These are phyloP conservation scores for Colletotrichum sojae DNA, from an alignment of 2,329 filamentous ascomycete species.

Conservation along the genomic window DNA sequence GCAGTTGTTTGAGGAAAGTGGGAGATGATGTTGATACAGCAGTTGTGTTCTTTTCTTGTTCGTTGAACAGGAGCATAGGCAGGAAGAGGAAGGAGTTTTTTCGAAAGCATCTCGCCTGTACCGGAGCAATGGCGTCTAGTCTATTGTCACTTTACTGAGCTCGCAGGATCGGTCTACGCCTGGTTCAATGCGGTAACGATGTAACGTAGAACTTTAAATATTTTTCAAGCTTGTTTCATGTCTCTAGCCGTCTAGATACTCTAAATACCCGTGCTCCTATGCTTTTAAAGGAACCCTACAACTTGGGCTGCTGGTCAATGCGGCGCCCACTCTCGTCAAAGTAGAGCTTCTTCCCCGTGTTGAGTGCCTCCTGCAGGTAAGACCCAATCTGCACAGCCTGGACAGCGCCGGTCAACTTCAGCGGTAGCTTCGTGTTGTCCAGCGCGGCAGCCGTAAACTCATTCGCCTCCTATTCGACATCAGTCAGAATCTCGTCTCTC, in stretches of 20 bases:
- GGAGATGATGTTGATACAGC: background rate
- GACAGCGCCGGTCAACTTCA: conserved; percentile 72
- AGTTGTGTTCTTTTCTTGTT: too few relatives aligned
- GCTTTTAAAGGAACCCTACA: conserved; percentile 45
- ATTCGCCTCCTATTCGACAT: conserved; percentile 64
- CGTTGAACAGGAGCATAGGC: too few relatives aligned
- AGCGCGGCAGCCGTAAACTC: conserved; percentile 74
- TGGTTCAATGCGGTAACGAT: too few relatives aligned
- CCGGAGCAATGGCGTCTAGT: too few relatives aligned
- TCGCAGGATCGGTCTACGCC: too few relatives aligned
- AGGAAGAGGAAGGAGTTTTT: too few relatives aligned
- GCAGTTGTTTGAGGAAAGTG: background rate
- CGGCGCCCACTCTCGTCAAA: conserved; percentile 69
- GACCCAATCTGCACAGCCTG: conserved; percentile 73
- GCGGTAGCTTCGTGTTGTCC: conserved; percentile 67
- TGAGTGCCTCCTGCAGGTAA: conserved; percentile 70
- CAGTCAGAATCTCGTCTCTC: accelerated
- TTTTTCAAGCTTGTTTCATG: background rate
- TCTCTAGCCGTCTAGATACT: background rate
- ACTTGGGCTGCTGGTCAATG: conserved; percentile 54
- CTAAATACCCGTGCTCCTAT: background rate
- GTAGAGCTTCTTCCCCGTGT: conserved; percentile 68
- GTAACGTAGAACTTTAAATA: too few relatives aligned
- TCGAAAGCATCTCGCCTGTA: too few relatives aligned
- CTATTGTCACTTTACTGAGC: too few relatives aligned